Evolutionary conservation across 331 rosid genomes (phyloP).

Genomic region (Cucumis variabilis): DNA sequence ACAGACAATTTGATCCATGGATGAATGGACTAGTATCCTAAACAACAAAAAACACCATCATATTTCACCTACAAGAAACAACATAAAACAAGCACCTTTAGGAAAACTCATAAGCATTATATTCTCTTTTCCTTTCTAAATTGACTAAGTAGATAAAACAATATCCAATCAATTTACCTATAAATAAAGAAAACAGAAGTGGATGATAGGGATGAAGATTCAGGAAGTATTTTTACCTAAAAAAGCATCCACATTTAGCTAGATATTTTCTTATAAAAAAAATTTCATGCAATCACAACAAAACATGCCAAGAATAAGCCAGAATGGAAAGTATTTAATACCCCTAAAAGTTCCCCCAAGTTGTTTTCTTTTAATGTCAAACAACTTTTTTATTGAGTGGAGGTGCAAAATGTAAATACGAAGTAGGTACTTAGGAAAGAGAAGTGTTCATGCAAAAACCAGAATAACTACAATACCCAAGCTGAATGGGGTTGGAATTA

Average conservation of each 20-base stretch:
- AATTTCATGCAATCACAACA: slow-evolving; percentile 5
- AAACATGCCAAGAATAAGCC: neutral
- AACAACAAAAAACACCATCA: too few species aligned
- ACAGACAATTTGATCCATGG: too few species aligned
- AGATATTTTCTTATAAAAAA: neutral
- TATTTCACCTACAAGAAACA: too few species aligned
- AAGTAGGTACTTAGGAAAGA: slow-evolving; percentile 4
- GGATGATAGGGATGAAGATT: neutral
- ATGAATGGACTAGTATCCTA: too few species aligned
- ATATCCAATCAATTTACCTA: neutral
- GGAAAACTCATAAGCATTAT: too few species aligned
- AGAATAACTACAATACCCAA: neutral
- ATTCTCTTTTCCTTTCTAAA: too few species aligned
- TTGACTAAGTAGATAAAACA: too few species aligned
- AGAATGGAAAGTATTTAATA: neutral
- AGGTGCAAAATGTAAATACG: slow-evolving; percentile 1
- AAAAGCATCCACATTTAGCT: slow-evolving; percentile 13
- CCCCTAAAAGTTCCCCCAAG: neutral
- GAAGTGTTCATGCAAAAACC: neutral
- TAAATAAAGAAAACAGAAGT: neutral
- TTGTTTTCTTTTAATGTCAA: slow-evolving; percentile 4
- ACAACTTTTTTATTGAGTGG: neutral
- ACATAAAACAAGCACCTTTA: too few species aligned
- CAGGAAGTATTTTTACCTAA: slow-evolving; percentile 20
- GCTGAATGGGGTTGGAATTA: slow-evolving; percentile 19